Base-by-base conservation (phyloP, 225 moss, liverwort and hornwort genomes). In the Physcomitrellopsis africana region DNA sequence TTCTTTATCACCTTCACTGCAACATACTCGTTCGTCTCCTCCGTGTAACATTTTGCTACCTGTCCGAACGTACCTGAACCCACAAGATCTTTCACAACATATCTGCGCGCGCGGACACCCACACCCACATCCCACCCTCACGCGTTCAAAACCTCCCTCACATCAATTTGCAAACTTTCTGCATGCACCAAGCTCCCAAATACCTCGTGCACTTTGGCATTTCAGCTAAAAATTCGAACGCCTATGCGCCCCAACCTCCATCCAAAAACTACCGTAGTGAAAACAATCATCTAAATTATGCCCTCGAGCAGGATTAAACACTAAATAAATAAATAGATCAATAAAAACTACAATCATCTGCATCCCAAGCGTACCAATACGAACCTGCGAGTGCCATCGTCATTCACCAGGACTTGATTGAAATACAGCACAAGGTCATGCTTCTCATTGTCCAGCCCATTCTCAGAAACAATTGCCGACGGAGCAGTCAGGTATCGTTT, bases 1-100 rank as follows among this genome's bases (percentile, higher is more conserved):
- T 97, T 97, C 63, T 97, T 97, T 0, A 97, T 97, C 11, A 97
- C 92, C 89, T 97, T 97, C 48, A 97, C 94, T 22, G 96, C 96
- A 8, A 97, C 96, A 70, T 76, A 81, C 63, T 84, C 82, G 59
- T 86, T 94, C 32, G 81, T 82, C 71, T 94, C 91, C 62, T 87
- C 89, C 0, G 89, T 85, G 51, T 74, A 94, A 75, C 96, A 97
- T 75, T 91, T 97, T 37, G 92, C 91, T 20, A 97, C 96, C 81
- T 97, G 96, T 45, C 96, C 96, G 77, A 97, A 97, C 4, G 96
- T 92, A 22, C 96, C 96, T 24, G 88, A 88, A 17, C 96, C 96
- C 48, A 97, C 80, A 81, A 92, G 89, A 69, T 92, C 94, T 76
- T 94, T 97, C 75, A 97, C 94, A 63, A 87, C 80, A 72, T 97